Evolutionary conservation across 345 rosid species (phyloP).

Genomic region (Carallia pectinifolia): DNA sequence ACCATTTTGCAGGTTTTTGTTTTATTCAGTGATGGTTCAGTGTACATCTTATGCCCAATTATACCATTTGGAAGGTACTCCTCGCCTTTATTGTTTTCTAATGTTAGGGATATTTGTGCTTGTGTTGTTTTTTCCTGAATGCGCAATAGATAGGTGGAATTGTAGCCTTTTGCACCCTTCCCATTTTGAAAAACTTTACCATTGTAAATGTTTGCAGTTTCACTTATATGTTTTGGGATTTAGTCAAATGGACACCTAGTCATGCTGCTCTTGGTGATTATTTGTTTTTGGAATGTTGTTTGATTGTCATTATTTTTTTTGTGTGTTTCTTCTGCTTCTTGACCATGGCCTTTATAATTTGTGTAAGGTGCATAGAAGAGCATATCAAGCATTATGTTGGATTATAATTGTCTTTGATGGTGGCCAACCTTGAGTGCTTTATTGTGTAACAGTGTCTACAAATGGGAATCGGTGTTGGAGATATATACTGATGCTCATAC

Average conservation of each 20-base stretch:
- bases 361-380: background rate
- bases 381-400: background rate
- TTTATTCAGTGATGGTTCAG: slow-evolving; percentile 76
- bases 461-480: slow-evolving; percentile 84
- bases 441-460: slow-evolving; percentile 56
- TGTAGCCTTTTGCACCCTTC: slow-evolving; percentile 4
- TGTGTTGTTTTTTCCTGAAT: slow-evolving; percentile 2
- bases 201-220: background rate
- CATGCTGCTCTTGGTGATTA: too few species aligned
- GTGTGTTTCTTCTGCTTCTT: too few species aligned
- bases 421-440: slow-evolving; percentile 22
- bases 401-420: slow-evolving; percentile 7
- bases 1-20: slow-evolving; percentile 68
- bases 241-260: slow-evolving; percentile 5
- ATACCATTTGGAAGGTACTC: slow-evolving; percentile 90
- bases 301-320: background rate
- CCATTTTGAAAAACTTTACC: background rate
- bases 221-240: background rate
- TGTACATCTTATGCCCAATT: slow-evolving; percentile 84
- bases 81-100: background rate
- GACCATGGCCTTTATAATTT: too few species aligned
- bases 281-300: background rate
- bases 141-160: slow-evolving; percentile 3
- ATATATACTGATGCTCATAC: slow-evolving; percentile 76
- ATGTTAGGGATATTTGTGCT: background rate